Evolutionary conservation across 257 asterid genomes (phyloP).

Genomic region (Nicotiana tabacum): DNA sequence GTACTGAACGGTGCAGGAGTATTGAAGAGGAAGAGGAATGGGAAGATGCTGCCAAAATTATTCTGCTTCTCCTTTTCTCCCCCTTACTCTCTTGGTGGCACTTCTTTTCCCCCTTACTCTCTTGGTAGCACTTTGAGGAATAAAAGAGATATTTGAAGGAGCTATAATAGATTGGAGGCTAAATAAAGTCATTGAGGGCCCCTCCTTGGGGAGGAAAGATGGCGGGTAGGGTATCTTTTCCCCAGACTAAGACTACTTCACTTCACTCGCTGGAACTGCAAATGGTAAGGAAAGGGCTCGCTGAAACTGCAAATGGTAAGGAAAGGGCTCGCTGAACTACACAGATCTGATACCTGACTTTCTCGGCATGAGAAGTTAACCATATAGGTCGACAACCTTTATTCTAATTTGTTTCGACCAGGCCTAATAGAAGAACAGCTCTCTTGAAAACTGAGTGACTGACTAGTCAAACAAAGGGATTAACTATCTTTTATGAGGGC

Average conservation of each 20-base stretch:
- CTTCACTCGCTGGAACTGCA: background rate
- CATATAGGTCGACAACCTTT: background rate
- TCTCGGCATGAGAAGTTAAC: background rate
- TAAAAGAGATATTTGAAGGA: background rate
- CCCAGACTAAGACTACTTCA: background rate
- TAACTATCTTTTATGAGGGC: background rate
- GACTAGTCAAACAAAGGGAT: background rate
- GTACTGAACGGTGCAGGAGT: background rate
- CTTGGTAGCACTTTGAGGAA: background rate
- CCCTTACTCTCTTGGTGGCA: too few relatives aligned
- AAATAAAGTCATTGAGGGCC: background rate
- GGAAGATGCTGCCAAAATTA: too few relatives aligned
- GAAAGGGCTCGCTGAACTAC: too few relatives aligned
- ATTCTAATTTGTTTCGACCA: background rate
- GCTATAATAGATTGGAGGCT: background rate
- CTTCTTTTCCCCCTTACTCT: background rate
- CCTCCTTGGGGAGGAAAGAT: background rate
- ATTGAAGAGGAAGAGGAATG: too few relatives aligned
- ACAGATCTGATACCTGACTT: background rate
- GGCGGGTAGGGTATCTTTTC: background rate
- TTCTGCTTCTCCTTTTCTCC: too few relatives aligned
- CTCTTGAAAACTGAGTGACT: background rate
- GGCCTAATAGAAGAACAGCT: background rate
- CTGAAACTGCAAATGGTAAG: background rate
- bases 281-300: background rate